These are phyloP conservation scores for Talaromyces sp. DNA, from an alignment of 2,329 filamentous ascomycete species.

Conservation along the genomic window DNA sequence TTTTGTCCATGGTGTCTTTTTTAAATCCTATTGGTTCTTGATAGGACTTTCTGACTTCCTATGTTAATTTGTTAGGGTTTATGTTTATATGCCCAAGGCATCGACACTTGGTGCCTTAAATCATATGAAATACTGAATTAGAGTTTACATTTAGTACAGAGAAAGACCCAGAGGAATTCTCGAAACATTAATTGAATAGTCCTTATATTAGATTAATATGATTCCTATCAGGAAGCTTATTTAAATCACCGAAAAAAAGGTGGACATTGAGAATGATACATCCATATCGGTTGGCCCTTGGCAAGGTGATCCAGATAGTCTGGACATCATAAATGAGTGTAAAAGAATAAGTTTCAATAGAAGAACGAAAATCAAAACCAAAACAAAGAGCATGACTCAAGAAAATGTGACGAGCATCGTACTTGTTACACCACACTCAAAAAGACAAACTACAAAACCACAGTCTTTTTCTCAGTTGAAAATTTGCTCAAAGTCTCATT, in stretches of 20 bases:
- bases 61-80: too few species aligned
- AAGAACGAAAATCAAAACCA: neutral
- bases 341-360: neutral
- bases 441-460: conserved; percentile 20
- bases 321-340: neutral
- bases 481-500: conserved; percentile 34
- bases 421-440: neutral
- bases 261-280: neutral
- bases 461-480: conserved; percentile 42
- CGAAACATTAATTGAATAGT: neutral
- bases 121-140: too few species aligned
- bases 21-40: too few species aligned
- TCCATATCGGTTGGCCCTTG: neutral
- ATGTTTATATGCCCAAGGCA: too few species aligned
- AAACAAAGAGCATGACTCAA: neutral
- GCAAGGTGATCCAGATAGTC: neutral
- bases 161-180: too few species aligned
- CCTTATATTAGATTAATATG: neutral
- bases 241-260: too few species aligned
- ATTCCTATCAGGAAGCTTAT: neutral
- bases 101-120: too few species aligned
- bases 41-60: too few species aligned
- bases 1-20: too few species aligned
- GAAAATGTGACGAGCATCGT: neutral
- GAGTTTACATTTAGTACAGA: too few species aligned